A percentile compares a stretch with the other conserved stretches of the same genome.
These are phyloP conservation scores for Purpureocillium takamizusanense DNA, from an alignment of 2,329 filamentous ascomycete species.

Conservation along the genomic window DNA sequence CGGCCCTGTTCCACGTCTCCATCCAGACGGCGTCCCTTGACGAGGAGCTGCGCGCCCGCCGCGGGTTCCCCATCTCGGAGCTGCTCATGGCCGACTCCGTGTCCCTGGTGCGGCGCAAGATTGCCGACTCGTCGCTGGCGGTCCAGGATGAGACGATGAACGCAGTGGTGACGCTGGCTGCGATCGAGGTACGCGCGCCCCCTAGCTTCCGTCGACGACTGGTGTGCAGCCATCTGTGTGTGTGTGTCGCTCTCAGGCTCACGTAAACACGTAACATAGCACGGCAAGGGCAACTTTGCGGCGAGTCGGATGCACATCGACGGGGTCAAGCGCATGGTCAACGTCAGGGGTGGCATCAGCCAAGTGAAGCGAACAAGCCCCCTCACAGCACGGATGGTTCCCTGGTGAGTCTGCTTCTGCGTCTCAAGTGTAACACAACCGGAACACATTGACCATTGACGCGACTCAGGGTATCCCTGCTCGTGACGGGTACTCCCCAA, in stretches of 20 bases:
- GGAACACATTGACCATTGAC: too few relatives aligned
- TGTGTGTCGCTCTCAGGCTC: conserved; percentile 21
- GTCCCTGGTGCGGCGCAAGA: conserved; percentile 38
- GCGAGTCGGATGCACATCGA: conserved; percentile 38
- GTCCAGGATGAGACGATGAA: conserved; percentile 47
- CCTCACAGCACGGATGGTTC: conserved; percentile 45
- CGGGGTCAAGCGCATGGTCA: conserved; percentile 38
- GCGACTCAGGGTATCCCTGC: conserved; percentile 44
- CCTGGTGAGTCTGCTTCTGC: conserved; percentile 30
- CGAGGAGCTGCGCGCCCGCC: conserved; percentile 40
- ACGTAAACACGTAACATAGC: too few relatives aligned
- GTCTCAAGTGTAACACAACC: neutral
- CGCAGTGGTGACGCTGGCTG: conserved; percentile 46
- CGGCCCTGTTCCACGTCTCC: conserved; percentile 49
- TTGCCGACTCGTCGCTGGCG: conserved; percentile 35
- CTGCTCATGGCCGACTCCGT: conserved; percentile 50
- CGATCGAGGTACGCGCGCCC: conserved; percentile 44
- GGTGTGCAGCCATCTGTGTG: too few relatives aligned
- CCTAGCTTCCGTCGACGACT: too few relatives aligned
- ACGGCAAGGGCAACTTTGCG: conserved; percentile 39
- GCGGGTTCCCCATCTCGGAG: conserved; percentile 43
- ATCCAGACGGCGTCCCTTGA: conserved; percentile 50
- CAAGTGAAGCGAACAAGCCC: conserved; percentile 37
- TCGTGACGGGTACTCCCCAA: conserved; percentile 42
- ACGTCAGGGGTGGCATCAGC: conserved; percentile 40